Evolutionary conservation across 2,329 filamentous ascomycete genomes (phyloP).

Genomic region (Colletotrichum incanum): DNA sequence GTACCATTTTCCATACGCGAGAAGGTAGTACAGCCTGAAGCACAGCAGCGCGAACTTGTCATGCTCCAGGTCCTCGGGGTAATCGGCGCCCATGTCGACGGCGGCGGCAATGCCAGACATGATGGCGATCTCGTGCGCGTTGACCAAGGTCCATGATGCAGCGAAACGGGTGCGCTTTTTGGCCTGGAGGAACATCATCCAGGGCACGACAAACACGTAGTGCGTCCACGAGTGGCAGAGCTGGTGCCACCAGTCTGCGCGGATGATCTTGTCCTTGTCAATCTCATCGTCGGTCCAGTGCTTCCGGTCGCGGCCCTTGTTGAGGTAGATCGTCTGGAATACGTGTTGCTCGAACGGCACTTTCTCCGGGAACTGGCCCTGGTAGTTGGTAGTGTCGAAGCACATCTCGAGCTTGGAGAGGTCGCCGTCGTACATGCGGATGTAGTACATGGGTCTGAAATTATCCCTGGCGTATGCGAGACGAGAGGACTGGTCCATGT

Average conservation of each 20-base stretch:
- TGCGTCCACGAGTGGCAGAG: constrained; percentile 73
- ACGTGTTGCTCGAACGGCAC: constrained; percentile 56
- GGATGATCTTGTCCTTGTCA: constrained; percentile 67
- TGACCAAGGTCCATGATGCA: constrained; percentile 77
- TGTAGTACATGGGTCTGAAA: constrained; percentile 75
- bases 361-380: constrained; percentile 73
- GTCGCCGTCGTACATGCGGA: constrained; percentile 69
- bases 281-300: constrained; percentile 71
- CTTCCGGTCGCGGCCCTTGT: constrained; percentile 68
- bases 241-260: constrained; percentile 75
- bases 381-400: constrained; percentile 81
- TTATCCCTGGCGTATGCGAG: constrained; percentile 60
- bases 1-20: constrained; percentile 76
- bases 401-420: constrained; percentile 74
- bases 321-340: constrained; percentile 68
- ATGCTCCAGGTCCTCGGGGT: constrained; percentile 75
- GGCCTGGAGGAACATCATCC: constrained; percentile 77
- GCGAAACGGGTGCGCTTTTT: constrained; percentile 73
- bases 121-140: constrained; percentile 77
- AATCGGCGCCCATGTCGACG: constrained; percentile 76
- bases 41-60: constrained; percentile 73
- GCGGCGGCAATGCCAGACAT: constrained; percentile 79
- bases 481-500: constrained; percentile 57
- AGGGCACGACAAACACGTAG: constrained; percentile 73
- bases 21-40: constrained; percentile 74